These are phyloP conservation scores for Rutstroemia sp. DNA, from an alignment of 2,329 filamentous ascomycete species.

Conservation along the genomic window DNA sequence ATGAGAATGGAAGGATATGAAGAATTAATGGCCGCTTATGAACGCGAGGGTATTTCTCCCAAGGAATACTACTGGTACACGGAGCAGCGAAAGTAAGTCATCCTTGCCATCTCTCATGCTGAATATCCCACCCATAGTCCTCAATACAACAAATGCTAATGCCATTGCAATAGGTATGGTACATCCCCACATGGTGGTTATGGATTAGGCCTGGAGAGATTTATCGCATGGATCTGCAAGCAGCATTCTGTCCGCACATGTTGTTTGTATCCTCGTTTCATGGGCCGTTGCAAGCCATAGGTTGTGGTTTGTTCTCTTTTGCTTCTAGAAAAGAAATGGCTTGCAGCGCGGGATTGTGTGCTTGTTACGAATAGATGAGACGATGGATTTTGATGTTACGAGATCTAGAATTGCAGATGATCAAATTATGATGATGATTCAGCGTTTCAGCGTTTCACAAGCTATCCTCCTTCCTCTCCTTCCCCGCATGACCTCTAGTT, in stretches of 20 bases:
- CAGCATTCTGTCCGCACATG: conserved; percentile 58
- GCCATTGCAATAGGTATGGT: conserved; percentile 60
- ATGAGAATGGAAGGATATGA: conserved; percentile 95
- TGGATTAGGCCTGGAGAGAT: conserved; percentile 81
- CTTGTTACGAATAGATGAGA: background rate
- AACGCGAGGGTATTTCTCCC: conserved; percentile 77
- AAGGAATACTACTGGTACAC: conserved; percentile 97
- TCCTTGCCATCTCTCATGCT: background rate
- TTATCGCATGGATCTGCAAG: conserved; percentile 57
- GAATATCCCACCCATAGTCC: background rate
- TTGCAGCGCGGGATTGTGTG: background rate
- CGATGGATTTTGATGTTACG: background rate
- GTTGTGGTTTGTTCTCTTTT: background rate
- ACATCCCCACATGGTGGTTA: conserved; percentile 77
- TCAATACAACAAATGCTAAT: background rate
- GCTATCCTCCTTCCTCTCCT: no score
- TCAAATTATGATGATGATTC: background rate
- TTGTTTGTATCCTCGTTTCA: conserved; percentile 74
- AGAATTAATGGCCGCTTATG: conserved; percentile 81
- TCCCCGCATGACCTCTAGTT: no score
- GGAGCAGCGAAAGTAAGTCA: conserved; percentile 76
- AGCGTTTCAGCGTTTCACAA: no score
- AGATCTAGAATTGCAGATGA: background rate
- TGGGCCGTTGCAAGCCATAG: conserved; percentile 72
- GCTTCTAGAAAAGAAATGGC: background rate